Percentiles rank a stretch among this genome's conserved stretches.
Evolutionary conservation across 139 green algal species (phyloP).

Genomic region (Chlamydomonas sp.): DNA sequence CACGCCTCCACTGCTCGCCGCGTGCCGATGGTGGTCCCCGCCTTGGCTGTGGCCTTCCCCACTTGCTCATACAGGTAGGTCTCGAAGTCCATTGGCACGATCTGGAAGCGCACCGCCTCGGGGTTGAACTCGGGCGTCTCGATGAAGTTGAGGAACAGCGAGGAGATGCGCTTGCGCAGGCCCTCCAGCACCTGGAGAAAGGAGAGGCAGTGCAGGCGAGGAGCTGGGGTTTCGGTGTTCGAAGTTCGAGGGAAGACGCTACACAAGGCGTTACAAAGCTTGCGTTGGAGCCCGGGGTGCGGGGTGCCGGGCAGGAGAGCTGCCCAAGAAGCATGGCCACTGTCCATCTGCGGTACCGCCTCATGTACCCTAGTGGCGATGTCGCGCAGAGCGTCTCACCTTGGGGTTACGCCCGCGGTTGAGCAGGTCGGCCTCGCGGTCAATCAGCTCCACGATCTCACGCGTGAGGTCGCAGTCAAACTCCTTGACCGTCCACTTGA

Average conservation of each 20-base stretch:
- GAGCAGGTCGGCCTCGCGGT: slow-evolving; percentile 89
- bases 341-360: too few relatives aligned
- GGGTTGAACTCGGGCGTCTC: slow-evolving; percentile 86
- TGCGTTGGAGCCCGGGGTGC: too few relatives aligned
- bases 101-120: slow-evolving; percentile 55
- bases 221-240: neutral
- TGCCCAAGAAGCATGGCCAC: too few relatives aligned
- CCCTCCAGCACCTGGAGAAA: slow-evolving; percentile 70
- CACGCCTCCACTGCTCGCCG: neutral
- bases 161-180: slow-evolving; percentile 77
- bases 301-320: too few relatives aligned
- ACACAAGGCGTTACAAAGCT: neutral
- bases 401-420: slow-evolving; percentile 62
- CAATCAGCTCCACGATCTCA: slow-evolving; percentile 85
- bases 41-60: slow-evolving; percentile 39
- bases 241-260: neutral
- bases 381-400: too few relatives aligned
- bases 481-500: slow-evolving; percentile 88
- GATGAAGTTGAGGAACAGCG: slow-evolving; percentile 82
- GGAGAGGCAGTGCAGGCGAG: slow-evolving; percentile 41
- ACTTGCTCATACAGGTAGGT: slow-evolving; percentile 53
- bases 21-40: slow-evolving; percentile 12
- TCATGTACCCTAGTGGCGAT: neutral
- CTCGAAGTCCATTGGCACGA: slow-evolving; percentile 60
- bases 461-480: slow-evolving; percentile 85